phyloP scores from a whole-genome alignment of 2,329 filamentous ascomycete species.

The Epichloe amarillans region DNA sequence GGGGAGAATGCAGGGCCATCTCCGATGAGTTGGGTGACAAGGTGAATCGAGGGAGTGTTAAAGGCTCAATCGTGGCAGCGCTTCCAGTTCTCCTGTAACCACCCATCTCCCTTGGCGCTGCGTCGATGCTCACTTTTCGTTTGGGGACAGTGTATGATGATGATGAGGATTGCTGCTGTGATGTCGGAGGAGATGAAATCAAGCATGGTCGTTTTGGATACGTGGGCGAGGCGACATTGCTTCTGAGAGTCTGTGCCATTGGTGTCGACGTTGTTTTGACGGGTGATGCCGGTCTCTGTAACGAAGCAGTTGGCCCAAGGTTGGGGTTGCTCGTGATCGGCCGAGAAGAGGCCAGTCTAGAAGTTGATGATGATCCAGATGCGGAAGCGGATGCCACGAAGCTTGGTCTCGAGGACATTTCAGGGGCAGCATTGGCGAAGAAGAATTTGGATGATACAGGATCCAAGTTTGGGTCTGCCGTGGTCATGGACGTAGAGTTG shows the following conservation, averaged over 20 bases:
- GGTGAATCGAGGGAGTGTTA: constrained; percentile 21
- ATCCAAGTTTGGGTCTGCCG: constrained; percentile 23
- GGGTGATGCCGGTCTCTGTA: constrained; percentile 37
- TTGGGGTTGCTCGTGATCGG: constrained; percentile 21
- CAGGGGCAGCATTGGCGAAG: constrained; percentile 55
- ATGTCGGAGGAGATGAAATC: constrained; percentile 22
- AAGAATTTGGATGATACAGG: constrained; percentile 52
- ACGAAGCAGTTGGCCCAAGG: constrained; percentile 9
- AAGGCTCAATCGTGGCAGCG: constrained; percentile 22
- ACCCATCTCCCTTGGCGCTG: constrained; percentile 20
- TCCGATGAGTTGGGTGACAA: constrained; percentile 21
- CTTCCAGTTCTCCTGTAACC: constrained; percentile 30
- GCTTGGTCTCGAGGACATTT: constrained; percentile 25
- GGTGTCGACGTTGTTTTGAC: constrained; percentile 25
- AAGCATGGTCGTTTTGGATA: constrained; percentile 17
- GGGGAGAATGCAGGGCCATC: constrained; percentile 20
- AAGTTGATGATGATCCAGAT: constrained; percentile 32
- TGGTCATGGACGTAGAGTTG: constrained; percentile 20
- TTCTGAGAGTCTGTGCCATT: constrained; percentile 9
- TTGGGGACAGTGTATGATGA: constrained; percentile 15
- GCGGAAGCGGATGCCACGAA: constrained; percentile 26
- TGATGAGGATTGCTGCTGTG: constrained; percentile 16
- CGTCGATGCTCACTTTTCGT: constrained; percentile 30
- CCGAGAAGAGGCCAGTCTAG: constrained; percentile 28
- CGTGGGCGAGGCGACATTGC: constrained; percentile 10